These are phyloP conservation scores for Arthroderma sp. DNA, from an alignment of 2,329 filamentous ascomycete genomes.

Conservation along the genomic window DNA sequence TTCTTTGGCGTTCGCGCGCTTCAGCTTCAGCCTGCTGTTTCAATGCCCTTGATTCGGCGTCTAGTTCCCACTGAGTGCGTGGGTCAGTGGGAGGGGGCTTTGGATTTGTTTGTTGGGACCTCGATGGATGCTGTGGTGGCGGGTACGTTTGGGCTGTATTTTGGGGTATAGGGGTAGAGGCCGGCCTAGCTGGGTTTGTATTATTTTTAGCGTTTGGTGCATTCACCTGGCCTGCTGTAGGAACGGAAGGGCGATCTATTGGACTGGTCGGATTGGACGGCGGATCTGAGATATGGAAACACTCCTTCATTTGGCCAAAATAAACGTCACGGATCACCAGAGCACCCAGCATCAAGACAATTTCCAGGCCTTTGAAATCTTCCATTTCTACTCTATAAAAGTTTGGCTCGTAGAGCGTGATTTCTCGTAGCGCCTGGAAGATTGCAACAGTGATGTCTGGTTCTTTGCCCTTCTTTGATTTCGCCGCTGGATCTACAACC, in stretches of 20 bases:
- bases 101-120: slow-evolving; percentile 9
- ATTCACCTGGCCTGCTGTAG: slow-evolving; percentile 9
- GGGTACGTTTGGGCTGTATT: background rate
- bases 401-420: slow-evolving; percentile 91
- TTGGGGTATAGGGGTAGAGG: background rate
- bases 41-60: slow-evolving; percentile 36
- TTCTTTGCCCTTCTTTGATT: slow-evolving; percentile 68
- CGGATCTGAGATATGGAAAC: slow-evolving; percentile 58
- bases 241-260: slow-evolving; percentile 9
- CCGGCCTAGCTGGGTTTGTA: background rate
- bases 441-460: slow-evolving; percentile 92
- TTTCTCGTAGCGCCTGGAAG: slow-evolving; percentile 59
- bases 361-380: slow-evolving; percentile 83
- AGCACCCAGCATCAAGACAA: slow-evolving; percentile 54
- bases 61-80: slow-evolving; percentile 39
- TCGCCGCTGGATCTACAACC: slow-evolving; percentile 46
- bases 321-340: slow-evolving; percentile 50
- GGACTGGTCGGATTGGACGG: slow-evolving; percentile 9
- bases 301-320: slow-evolving; percentile 53
- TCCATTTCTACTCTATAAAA: slow-evolving; percentile 81
- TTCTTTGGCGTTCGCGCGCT: slow-evolving; percentile 30
- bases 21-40: slow-evolving; percentile 30
- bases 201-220: slow-evolving; percentile 1
- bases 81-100: slow-evolving; percentile 31
- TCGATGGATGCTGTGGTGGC: background rate